A percentile compares a stretch with the other conserved stretches of the same genome.
Evolutionary conservation across 768 basidiomycete genomes (phyloP).

Genomic region (Mycena haematopus): DNA sequence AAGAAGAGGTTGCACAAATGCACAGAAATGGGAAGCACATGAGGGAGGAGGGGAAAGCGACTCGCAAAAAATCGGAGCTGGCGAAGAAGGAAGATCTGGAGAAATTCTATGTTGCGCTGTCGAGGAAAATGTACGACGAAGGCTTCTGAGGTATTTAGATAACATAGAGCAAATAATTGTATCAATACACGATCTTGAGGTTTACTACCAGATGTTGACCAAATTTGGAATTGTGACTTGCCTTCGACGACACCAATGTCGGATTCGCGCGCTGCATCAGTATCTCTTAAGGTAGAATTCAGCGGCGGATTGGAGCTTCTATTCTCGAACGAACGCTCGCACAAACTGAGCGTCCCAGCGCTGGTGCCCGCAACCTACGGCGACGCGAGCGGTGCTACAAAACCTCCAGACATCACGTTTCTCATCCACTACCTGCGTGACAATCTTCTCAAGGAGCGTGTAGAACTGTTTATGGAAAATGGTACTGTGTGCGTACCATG

Average conservation of each 20-base stretch:
- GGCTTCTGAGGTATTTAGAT: conserved; percentile 66
- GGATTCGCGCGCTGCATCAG: conserved; percentile 20
- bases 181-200: conserved; percentile 8
- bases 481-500: conserved; percentile 73
- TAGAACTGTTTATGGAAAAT: conserved; percentile 89
- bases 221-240: neutral
- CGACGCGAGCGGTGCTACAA: conserved; percentile 33
- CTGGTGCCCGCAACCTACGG: conserved; percentile 46
- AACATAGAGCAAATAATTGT: conserved; percentile 19
- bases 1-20: conserved; percentile 30
- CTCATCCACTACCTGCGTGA: conserved; percentile 82
- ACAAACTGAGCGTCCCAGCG: conserved; percentile 62
- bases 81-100: conserved; percentile 80
- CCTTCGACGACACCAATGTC: neutral
- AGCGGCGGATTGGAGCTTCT: conserved; percentile 87
- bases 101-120: conserved; percentile 87
- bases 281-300: conserved; percentile 73
- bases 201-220: neutral
- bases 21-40: conserved; percentile 29
- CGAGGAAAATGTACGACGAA: conserved; percentile 91
- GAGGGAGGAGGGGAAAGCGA: conserved; percentile 35
- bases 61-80: conserved; percentile 52
- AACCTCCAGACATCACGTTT: conserved; percentile 70
- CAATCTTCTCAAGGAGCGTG: conserved; percentile 80
- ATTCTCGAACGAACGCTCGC: conserved; percentile 72